phyloP scores from a whole-genome alignment of 1,284 basidiomycete genomes.

The Limonomyces culmigenus region DNA sequence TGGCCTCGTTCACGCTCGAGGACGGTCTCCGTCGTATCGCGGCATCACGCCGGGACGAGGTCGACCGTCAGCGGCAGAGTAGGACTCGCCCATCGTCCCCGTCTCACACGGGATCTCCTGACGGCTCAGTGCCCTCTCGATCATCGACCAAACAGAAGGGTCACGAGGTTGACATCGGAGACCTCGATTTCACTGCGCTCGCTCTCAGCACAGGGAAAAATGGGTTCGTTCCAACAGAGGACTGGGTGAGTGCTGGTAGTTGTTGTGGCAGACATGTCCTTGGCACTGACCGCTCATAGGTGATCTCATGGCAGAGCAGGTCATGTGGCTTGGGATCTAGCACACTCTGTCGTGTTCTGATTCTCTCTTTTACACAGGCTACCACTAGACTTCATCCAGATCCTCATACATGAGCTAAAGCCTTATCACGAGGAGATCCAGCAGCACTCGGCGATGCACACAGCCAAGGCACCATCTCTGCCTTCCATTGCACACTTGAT shows the following conservation, averaged over 20 bases:
- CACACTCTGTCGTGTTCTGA: background rate
- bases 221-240: constrained; percentile 85
- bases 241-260: constrained; percentile 54
- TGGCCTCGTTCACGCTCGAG: constrained; percentile 78
- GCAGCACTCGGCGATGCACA: constrained; percentile 49
- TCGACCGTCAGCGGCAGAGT: constrained; percentile 15
- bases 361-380: constrained; percentile 25
- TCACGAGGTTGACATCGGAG: constrained; percentile 60
- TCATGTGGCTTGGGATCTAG: constrained; percentile 77
- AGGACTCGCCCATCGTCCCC: constrained; percentile 22
- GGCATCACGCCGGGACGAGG: constrained; percentile 42
- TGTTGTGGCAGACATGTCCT: background rate
- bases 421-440: constrained; percentile 74
- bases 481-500: constrained; percentile 60
- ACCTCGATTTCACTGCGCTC: constrained; percentile 45
- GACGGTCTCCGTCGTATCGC: constrained; percentile 58
- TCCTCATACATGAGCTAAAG: constrained; percentile 72
- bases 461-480: constrained; percentile 47
- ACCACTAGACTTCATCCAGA: constrained; percentile 72
- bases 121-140: too few species aligned
- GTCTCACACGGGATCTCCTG: constrained; percentile 7
- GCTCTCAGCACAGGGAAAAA: constrained; percentile 66
- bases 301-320: constrained; percentile 31
- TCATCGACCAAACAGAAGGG: constrained; percentile 75
- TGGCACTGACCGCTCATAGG: background rate